Base-by-base conservation (phyloP, 1,284 basidiomycete species). In the Sanguinoderma infundibulare region DNA sequence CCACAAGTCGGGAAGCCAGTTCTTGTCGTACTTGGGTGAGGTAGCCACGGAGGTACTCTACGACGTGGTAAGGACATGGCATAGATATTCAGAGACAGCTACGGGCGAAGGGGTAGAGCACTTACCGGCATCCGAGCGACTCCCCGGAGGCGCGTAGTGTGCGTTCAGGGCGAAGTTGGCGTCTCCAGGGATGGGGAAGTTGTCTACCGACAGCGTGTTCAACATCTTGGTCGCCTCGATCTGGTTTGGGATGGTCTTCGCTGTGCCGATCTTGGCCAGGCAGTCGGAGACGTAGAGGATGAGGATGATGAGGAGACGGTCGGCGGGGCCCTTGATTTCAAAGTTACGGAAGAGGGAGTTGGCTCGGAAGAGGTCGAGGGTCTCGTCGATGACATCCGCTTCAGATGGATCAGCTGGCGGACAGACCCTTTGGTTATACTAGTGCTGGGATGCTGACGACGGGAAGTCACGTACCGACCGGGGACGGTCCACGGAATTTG, bases 311-410 rank as follows among this genome's bases (percentile, higher is more conserved):
- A 99, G 85, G 38, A 94, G 87, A 57, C 98, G 90, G 81, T 99
- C 98, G 51, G 96, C 97, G 55, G 94, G 91, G 28, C 98, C 95
- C 79, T 98, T 98, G 87, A 99, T 99, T 82, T 99, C 98, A 74
- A 99, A 99, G 82, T 99, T 99, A 73, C 98, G 92, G 81, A 99
- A 99, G 64, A 99, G 90, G 50, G 96, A 98, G 80, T 99, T 99
- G 73, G 98, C 96, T 54, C 98, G 92, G 81, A 99, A 99, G 60
- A 99, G 89, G 79, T 98, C 95, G 57, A 99, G 83, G 3, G 95
- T 90, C 80, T 99, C 98, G 77, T 98, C 96, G 68, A 99, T 87
- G 70, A 99, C 96, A 77, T 99, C 98, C 42, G 87, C 84, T 64
- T 89, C 81, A 12, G 86, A 84, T 0, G 89, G 83, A 75, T 97